Conservation (phyloP, 208 protist genomes). For the Wallacemonas collosoma region DNA sequence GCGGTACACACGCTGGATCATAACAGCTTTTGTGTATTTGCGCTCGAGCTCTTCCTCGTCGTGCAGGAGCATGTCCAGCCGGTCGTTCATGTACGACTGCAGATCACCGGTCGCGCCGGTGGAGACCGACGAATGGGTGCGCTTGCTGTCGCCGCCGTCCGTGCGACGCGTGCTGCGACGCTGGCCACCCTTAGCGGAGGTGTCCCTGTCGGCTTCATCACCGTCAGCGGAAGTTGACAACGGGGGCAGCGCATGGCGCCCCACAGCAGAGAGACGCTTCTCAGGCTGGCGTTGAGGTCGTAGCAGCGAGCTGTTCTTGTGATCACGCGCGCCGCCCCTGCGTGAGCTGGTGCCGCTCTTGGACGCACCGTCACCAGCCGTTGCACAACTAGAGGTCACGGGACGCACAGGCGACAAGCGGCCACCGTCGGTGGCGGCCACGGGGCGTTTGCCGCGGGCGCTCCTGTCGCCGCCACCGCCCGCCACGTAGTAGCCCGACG, state of each 20-base stretch:
- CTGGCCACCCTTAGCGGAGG: neutral
- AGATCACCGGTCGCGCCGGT: constrained; percentile 28
- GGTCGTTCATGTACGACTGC: constrained; percentile 57
- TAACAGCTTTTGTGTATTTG: constrained; percentile 57
- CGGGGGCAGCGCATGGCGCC: constrained; percentile 7
- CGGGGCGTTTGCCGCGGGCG: too few relatives aligned
- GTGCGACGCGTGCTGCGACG: constrained; percentile 12
- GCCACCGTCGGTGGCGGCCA: neutral
- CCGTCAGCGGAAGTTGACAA: neutral
- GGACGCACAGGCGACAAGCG: neutral
- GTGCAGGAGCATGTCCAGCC: constrained; percentile 73
- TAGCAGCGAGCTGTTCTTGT: neutral
- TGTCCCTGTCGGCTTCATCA: neutral
- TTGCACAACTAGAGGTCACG: neutral
- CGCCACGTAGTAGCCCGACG: constrained; percentile 5
- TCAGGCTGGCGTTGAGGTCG: neutral
- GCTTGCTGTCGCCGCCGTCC: neutral
- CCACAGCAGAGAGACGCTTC: constrained; percentile 10
- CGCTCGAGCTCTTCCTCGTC: constrained; percentile 81
- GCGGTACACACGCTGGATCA: constrained; percentile 74
- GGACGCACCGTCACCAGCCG: neutral
- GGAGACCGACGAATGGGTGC: neutral
- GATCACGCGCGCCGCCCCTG: neutral
- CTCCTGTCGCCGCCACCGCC: neutral
- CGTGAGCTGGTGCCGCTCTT: neutral